These are phyloP conservation scores for Pythium sukuiense DNA, from an alignment of 352 stramenopile species.

Conservation along the genomic window DNA sequence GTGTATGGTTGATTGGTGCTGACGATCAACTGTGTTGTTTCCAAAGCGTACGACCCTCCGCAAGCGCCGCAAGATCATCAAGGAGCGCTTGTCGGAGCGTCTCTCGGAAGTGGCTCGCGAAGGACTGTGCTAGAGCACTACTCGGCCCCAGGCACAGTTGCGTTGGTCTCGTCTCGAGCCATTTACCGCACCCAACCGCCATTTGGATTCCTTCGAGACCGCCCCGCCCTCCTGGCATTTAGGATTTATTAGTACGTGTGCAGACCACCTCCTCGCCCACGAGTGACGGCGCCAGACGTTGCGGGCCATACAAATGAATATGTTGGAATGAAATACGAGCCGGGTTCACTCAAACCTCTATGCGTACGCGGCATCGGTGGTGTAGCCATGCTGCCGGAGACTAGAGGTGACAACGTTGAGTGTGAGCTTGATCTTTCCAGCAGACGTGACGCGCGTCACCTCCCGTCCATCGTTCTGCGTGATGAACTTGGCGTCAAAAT, in stretches of 20 bases:
- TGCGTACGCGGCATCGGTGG: conserved; percentile 17
- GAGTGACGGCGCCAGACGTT: conserved; percentile 5
- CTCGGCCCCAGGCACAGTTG: neutral
- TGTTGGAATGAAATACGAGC: conserved; percentile 9
- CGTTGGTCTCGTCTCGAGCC: neutral
- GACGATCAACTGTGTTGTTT: neutral
- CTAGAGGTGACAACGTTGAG: conserved; percentile 67
- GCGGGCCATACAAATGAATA: conserved; percentile 6
- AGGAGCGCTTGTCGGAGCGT: conserved; percentile 66
- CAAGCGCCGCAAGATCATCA: conserved; percentile 83
- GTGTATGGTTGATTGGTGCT: neutral
- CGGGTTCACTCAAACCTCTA: neutral
- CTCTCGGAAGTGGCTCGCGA: conserved; percentile 77
- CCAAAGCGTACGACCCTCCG: conserved; percentile 65
- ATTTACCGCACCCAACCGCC: neutral
- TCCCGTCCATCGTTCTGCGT: conserved; percentile 69
- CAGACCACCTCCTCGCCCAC: neutral
- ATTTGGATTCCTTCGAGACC: neutral
- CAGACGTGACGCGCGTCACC: conserved; percentile 61
- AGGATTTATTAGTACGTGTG: conserved; percentile 15
- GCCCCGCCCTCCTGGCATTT: neutral
- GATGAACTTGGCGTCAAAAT: conserved; percentile 87
- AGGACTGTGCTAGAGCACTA: conserved; percentile 55
- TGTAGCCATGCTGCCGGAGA: conserved; percentile 61
- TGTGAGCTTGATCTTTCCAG: conserved; percentile 48